Base-by-base conservation (phyloP, 805 yeast species). In the Candida tammaniensis region DNA sequence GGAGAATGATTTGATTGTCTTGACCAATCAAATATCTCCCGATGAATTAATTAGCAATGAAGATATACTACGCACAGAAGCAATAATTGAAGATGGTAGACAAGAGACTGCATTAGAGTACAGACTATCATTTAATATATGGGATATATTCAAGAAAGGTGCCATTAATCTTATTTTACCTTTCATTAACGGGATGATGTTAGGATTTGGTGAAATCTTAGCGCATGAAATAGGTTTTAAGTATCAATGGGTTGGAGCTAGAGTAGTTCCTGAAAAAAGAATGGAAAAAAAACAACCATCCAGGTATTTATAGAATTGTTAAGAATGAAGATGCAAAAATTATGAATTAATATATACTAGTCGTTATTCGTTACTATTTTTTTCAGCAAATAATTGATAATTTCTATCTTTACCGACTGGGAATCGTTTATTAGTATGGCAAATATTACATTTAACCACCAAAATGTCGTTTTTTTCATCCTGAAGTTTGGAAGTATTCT, bases 141-240 rank as follows among this genome's bases (percentile, higher is more conserved):
- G 70, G 68, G 54, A 54, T 4, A 59, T 74, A 24, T 27, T 73
- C 17, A 58, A 64, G 25, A 67, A 71, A n/a, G 61, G 82, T 15
- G 72, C 88, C 2, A 78, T 91, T 43, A 91, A 91, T 48, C 60
- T 91, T 46, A 54, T 88, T 1, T 61, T 91, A 29, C 98, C 98
- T 2, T 88, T 91, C 51, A 68, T 91, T 47, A 91, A 91, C 51
- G 98, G 98, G 7, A 67, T 91, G 60, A 89, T 89, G 96, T 72
- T 91, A 32, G 98, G 98, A 0, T 87, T 91, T 55, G 98, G 98
- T 2, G 98, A 91, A 64, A 80, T 91, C 14, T 65, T 86, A 39
- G 98, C 98, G 7, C 96, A 89, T 55, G 97, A 91, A 51, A 61
- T 91, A 25, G 95, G 96, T 5, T 85, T 86, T 65, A 70, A 72